Evolutionary conservation across 495 filamentous ascomycete genomes (phyloP).

Genomic region (Penicillium pancosmium): DNA sequence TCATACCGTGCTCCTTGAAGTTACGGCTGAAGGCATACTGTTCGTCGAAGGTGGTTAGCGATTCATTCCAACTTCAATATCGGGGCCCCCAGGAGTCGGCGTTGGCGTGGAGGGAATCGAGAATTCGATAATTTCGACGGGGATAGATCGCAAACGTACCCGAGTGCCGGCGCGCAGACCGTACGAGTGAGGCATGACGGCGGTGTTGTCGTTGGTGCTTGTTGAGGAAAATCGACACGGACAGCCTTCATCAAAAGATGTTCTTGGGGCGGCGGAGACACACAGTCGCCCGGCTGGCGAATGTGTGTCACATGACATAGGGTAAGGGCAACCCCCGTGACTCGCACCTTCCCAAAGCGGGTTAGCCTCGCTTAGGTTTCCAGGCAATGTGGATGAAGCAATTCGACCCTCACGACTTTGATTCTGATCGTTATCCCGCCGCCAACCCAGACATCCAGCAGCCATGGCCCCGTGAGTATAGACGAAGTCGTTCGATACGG

Average conservation of each 20-base stretch:
- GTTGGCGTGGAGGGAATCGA: constrained; percentile 1
- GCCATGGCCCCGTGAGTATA: constrained; percentile 58
- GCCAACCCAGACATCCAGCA: constrained; percentile 45
- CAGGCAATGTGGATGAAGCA: constrained; percentile 1
- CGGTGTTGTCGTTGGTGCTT: constrained; percentile 51
- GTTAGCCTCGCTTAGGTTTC: constrained; percentile 2
- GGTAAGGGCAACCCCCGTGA: not conserved
- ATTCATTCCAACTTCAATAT: constrained; percentile 14
- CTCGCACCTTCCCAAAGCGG: not conserved
- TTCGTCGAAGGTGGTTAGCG: constrained; percentile 34
- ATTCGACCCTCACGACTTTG: constrained; percentile 10
- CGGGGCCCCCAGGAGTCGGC: not conserved
- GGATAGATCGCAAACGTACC: constrained; percentile 48
- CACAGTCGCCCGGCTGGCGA: constrained; percentile 8
- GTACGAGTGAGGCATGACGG: constrained; percentile 91
- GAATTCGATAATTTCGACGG: constrained; percentile 9
- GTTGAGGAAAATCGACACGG: constrained; percentile 48
- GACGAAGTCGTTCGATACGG: not conserved
- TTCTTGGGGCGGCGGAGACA: constrained; percentile 11
- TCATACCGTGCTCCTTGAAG: constrained; percentile 92
- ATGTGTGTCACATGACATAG: constrained; percentile 10
- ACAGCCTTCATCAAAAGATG: constrained; percentile 18
- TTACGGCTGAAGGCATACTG: constrained; percentile 89
- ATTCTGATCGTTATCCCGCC: constrained; percentile 27
- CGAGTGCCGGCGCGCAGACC: constrained; percentile 95